Evolutionary conservation across 2,329 filamentous ascomycete genomes (phyloP).

Genomic region (Aspergillus latus): DNA sequence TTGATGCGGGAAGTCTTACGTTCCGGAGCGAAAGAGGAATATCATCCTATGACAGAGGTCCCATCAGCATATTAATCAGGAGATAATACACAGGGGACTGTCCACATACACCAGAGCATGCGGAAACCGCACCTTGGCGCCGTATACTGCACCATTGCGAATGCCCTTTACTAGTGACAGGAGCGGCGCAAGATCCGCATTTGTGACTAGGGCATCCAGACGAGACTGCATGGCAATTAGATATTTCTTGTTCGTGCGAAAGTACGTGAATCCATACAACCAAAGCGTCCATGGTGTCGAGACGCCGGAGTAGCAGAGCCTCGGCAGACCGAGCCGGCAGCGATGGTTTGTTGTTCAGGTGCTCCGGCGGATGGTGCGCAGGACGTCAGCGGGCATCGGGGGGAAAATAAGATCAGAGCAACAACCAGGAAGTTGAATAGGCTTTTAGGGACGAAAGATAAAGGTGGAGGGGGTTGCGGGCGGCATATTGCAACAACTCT

Average conservation of each 20-base stretch:
- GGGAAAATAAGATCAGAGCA: conserved; percentile 8
- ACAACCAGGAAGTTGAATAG: not conserved
- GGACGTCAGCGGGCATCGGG: conserved; percentile 15
- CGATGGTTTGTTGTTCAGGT: conserved; percentile 13
- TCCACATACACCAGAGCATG: conserved; percentile 78
- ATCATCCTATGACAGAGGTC: conserved; percentile 63
- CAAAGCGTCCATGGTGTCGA: conserved; percentile 36
- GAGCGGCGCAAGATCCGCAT: conserved; percentile 81
- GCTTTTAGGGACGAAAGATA: conserved; percentile 1
- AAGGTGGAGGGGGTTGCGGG: conserved; percentile 22
- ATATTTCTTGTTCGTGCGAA: not conserved
- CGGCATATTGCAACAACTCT: conserved; percentile 28
- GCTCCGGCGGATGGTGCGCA: conserved; percentile 10
- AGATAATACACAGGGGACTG: too few relatives aligned
- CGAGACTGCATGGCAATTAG: conserved; percentile 52
- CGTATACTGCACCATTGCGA: conserved; percentile 96
- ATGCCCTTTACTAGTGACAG: conserved; percentile 87
- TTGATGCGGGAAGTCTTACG: conserved; percentile 53
- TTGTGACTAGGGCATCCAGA: conserved; percentile 73
- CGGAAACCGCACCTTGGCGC: conserved; percentile 95
- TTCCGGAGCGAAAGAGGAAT: conserved; percentile 89
- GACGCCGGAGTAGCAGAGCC: conserved; percentile 20
- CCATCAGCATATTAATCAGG: not conserved
- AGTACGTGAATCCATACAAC: conserved; percentile 27
- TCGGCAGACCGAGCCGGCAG: conserved; percentile 25